These are phyloP conservation scores for Lactarius akahatsu DNA, from an alignment of 768 basidiomycete species.

Conservation along the genomic window DNA sequence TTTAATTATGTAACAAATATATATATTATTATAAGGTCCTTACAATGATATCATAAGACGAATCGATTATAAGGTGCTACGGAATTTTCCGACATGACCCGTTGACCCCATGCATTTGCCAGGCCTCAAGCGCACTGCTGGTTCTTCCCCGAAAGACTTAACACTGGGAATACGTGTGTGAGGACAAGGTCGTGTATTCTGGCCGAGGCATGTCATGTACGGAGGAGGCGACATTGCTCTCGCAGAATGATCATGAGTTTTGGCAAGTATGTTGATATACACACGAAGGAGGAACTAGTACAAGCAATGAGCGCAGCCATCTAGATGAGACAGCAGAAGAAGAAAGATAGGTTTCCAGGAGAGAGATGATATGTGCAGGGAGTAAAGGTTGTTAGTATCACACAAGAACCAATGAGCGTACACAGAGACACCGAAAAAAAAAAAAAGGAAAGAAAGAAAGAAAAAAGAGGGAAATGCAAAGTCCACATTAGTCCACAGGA, in stretches of 20 bases:
- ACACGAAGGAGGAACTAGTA: neutral
- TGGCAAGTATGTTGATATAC: neutral
- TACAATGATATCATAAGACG: too few relatives aligned
- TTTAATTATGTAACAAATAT: too few relatives aligned
- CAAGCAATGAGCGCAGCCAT: neutral
- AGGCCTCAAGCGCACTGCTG: too few relatives aligned
- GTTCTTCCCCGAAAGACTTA: too few relatives aligned
- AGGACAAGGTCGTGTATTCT: too few relatives aligned
- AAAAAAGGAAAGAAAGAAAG: neutral
- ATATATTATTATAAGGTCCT: too few relatives aligned
- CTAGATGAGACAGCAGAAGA: neutral
- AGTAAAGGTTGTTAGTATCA: neutral
- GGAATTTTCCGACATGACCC: too few relatives aligned
- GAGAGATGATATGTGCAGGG: neutral
- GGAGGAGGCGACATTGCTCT: neutral
- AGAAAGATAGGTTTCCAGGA: slow-evolving; percentile 1
- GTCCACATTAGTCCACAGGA: slow-evolving; percentile 47
- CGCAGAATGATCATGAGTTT: neutral
- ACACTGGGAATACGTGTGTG: too few relatives aligned
- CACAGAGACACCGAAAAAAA: neutral
- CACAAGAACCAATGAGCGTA: slow-evolving; percentile 6
- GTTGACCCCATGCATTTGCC: too few relatives aligned
- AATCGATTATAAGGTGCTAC: too few relatives aligned
- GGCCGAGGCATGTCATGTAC: neutral
- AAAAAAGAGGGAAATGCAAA: neutral